Evolutionary conservation across 768 basidiomycete species (phyloP).

Genomic region (Russula virescens): DNA sequence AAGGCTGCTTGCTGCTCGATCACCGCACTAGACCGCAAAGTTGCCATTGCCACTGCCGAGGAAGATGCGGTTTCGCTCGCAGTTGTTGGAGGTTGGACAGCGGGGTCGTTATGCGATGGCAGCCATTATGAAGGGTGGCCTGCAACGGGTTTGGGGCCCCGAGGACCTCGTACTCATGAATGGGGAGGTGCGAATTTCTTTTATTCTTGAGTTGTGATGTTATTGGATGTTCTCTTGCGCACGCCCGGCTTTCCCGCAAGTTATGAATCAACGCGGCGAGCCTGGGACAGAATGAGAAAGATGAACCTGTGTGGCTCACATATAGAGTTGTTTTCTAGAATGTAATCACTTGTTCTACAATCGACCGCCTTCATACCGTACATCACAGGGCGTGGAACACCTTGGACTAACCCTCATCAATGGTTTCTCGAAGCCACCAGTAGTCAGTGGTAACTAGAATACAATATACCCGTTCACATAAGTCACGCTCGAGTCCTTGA

Average conservation of each 20-base stretch:
- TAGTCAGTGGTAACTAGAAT: conserved; percentile 37
- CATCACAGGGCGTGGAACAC: neutral
- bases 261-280: conserved; percentile 60
- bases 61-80: conserved; percentile 18
- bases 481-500: conserved; percentile 86
- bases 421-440: neutral
- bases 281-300: too few relatives aligned
- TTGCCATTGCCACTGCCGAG: neutral
- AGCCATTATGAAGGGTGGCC: conserved; percentile 52
- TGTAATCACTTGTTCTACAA: conserved; percentile 14
- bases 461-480: conserved; percentile 88
- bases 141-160: conserved; percentile 74
- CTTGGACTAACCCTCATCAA: too few relatives aligned
- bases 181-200: conserved; percentile 44
- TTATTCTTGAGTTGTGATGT: neutral
- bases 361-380: neutral
- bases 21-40: conserved; percentile 44
- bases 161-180: conserved; percentile 62
- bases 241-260: conserved; percentile 44
- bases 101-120: conserved; percentile 47
- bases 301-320: conserved; percentile 57
- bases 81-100: conserved; percentile 43
- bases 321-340: conserved; percentile 16
- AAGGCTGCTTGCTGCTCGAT: conserved; percentile 74
- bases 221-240: neutral